Evolutionary conservation across 148 eudicot genomes (phyloP), one percentile per base, ranked within the genome.

Genomic region (Silene conica): DNA sequence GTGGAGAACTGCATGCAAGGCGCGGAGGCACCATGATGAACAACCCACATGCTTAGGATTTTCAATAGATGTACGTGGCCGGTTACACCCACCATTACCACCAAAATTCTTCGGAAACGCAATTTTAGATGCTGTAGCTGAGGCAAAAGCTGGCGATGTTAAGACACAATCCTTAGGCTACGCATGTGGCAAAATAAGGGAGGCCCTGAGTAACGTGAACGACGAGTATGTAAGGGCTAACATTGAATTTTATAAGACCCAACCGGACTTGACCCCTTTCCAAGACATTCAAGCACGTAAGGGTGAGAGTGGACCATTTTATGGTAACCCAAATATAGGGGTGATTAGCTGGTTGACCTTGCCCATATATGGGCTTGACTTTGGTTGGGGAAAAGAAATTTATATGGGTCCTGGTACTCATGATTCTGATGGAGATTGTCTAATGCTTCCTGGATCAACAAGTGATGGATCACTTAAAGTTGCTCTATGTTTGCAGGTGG

Each of bases 321-420:
- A 74, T 71, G 81, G 80, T 11, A 78, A 73, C 79, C 87, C 87
- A 3, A 74, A 82, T 28, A 8, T 84, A 23, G 78, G 80, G 65
- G 85, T 81, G 12, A 79, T 82, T 52, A 84, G 85, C 52, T 84
- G 85, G 87, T 69, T 84, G 67, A 81, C 68, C 3, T 65, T 84
- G 7, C 85, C 87, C 0, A 79, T 82, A 20, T 81, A 84, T 80
- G 87, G 87, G 69, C 70, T 84, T 23, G 85, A 82, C 64, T 82
- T 82, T 69, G 85, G 83, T 10, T 84, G 85, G 87, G 87, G 87
- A 2, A 76, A 79, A 34, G 87, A 84, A 63, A n/a, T 84, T 4
- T 82, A 82, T 48, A 84, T 84, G 87, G 87, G 87, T 5, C 87
- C 87, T 0, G 85, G 85, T 2, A 60, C 69, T 2, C 83, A 76